A percentile compares a stretch with the other conserved stretches of the same genome.
Evolutionary conservation across 495 filamentous ascomycete genomes (phyloP).

Genomic region (Usnea hakonensis): DNA sequence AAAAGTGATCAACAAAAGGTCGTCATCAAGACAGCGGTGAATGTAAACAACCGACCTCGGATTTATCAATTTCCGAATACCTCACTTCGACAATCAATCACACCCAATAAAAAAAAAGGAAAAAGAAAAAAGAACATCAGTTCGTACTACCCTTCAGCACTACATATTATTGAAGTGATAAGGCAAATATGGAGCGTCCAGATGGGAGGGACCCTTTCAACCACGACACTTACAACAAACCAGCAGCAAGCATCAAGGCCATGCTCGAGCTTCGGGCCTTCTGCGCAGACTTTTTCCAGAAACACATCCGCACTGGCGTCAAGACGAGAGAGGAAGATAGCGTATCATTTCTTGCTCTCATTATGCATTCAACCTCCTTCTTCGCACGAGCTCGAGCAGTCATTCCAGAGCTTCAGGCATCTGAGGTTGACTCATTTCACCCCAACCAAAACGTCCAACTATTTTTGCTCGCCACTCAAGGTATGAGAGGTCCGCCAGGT

Average conservation of each 20-base stretch:
- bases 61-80: neutral
- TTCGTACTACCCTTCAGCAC: no score
- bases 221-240: neutral
- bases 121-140: no score
- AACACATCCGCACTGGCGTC: slow-evolving; percentile 1
- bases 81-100: neutral
- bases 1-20: neutral
- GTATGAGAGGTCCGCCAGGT: neutral
- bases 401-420: slow-evolving; percentile 11
- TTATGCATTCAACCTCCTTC: neutral
- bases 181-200: neutral
- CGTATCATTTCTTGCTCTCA: neutral
- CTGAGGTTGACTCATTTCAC: neutral
- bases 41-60: neutral
- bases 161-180: no score
- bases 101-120: neutral
- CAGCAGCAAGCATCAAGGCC: neutral
- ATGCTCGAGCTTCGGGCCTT: slow-evolving; percentile 1
- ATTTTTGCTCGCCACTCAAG: neutral
- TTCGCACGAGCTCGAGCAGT: slow-evolving; percentile 9
- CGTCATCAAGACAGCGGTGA: neutral
- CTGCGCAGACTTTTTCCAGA: neutral
- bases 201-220: neutral
- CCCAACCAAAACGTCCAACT: neutral
- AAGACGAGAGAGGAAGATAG: neutral